Percentiles rank a stretch among this genome's conserved stretches.
phyloP scores from a whole-genome alignment of 345 rosid species.

The Carallia brachiata region DNA sequence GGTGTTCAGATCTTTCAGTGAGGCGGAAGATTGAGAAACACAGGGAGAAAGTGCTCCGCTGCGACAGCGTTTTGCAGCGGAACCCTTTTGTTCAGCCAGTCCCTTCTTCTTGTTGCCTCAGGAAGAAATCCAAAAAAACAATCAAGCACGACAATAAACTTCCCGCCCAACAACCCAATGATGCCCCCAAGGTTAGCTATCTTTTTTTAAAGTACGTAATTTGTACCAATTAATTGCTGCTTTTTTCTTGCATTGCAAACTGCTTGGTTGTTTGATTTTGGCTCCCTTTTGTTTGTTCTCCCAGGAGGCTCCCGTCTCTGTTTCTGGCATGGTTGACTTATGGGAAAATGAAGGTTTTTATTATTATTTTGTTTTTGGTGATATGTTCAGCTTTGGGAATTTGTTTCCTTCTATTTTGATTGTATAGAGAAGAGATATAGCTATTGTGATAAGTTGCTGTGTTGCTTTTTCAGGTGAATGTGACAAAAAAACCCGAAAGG shows the following conservation, averaged over 20 bases:
- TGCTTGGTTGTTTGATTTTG: not conserved
- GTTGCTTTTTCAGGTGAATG: slow-evolving; percentile 40
- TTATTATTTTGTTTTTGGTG: not conserved
- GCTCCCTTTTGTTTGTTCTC: not conserved
- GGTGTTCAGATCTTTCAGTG: slow-evolving; percentile 58
- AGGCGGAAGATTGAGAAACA: slow-evolving; percentile 79
- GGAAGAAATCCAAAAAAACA: slow-evolving; percentile 31
- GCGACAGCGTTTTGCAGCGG: slow-evolving; percentile 63
- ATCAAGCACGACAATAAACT: slow-evolving; percentile 23
- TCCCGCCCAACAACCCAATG: slow-evolving; percentile 7
- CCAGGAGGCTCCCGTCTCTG: slow-evolving; percentile 38
- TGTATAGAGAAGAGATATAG: not conserved
- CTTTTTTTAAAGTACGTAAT: too few species aligned
- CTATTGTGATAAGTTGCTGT: not conserved
- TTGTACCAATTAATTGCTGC: not conserved
- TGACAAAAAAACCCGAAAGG: slow-evolving; percentile 50
- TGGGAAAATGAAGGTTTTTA: slow-evolving; percentile 66
- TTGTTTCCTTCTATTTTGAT: not conserved
- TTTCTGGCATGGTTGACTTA: slow-evolving; percentile 54
- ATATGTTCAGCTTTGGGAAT: not conserved
- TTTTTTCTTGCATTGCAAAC: not conserved
- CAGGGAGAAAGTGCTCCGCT: slow-evolving; percentile 62
- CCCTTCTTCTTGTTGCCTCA: slow-evolving; percentile 55
- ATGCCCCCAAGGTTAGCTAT: slow-evolving; percentile 37
- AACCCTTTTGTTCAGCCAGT: slow-evolving; percentile 73